These are phyloP conservation scores for Cyathus striatus DNA, from an alignment of 768 basidiomycete species.

Conservation along the genomic window DNA sequence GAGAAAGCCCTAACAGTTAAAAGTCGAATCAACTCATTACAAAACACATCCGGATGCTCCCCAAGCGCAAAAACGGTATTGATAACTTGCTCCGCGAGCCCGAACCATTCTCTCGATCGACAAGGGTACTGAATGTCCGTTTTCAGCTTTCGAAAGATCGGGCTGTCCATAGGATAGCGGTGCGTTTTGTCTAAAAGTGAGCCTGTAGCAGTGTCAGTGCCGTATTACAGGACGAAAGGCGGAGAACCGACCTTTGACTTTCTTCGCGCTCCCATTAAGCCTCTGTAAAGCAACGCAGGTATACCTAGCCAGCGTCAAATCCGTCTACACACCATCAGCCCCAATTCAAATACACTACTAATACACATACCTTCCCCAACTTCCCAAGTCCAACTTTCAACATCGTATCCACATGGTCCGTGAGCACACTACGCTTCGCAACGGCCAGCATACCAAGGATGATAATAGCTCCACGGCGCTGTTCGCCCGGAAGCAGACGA, in stretches of 20 bases:
- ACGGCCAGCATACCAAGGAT: conserved; percentile 96
- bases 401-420: conserved; percentile 77
- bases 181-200: conserved; percentile 84
- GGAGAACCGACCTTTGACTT: conserved; percentile 73
- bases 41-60: conserved; percentile 86
- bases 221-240: not conserved
- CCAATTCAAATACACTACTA: not conserved
- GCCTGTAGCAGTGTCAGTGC: conserved; percentile 42
- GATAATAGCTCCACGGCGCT: conserved; percentile 93
- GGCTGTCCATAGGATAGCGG: conserved; percentile 82
- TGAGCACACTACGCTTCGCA: conserved; percentile 70
- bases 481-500: conserved; percentile 69
- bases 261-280: conserved; percentile 92
- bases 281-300: conserved; percentile 92
- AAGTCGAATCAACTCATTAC: conserved; percentile 75
- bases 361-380: conserved; percentile 62
- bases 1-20: conserved; percentile 73
- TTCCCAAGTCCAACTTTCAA: conserved; percentile 84
- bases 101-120: conserved; percentile 91
- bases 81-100: conserved; percentile 92
- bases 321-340: conserved; percentile 43
- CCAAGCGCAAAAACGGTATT: conserved; percentile 95
- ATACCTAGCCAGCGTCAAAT: conserved; percentile 87
- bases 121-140: conserved; percentile 78
- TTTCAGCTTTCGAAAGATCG: conserved; percentile 79